These are phyloP conservation scores for Kappamyces sp. DNA, from an alignment of 192 early-diverging fungal genomes.

Conservation along the genomic window DNA sequence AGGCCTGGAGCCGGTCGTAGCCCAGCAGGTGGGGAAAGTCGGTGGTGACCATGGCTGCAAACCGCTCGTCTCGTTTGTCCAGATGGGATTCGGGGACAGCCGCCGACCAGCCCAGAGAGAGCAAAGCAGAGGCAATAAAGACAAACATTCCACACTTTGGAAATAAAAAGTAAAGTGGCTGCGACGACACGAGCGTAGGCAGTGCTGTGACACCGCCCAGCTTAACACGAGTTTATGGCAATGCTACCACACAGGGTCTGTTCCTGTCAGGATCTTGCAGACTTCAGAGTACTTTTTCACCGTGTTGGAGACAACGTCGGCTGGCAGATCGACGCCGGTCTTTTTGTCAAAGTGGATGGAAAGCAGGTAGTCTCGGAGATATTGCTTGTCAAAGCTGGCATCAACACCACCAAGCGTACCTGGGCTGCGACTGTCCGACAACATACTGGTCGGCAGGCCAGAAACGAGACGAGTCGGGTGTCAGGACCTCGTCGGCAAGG, in stretches of 20 bases:
- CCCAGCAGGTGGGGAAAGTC: conserved; percentile 30
- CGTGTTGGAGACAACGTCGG: conserved; percentile 77
- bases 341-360: conserved; percentile 83
- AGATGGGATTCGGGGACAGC: neutral
- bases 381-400: conserved; percentile 92
- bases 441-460: conserved; percentile 84
- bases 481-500: conserved; percentile 94
- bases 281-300: conserved; percentile 87
- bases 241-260: conserved; percentile 18
- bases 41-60: conserved; percentile 13
- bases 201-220: too few species aligned
- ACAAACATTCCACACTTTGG: too few species aligned
- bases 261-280: conserved; percentile 72
- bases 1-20: conserved; percentile 16
- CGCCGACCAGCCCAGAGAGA: too few species aligned
- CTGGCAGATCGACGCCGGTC: conserved; percentile 77
- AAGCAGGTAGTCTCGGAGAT: conserved; percentile 87
- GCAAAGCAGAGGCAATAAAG: too few species aligned
- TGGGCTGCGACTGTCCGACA: conserved; percentile 67
- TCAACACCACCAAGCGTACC: conserved; percentile 21
- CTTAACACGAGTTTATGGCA: too few species aligned
- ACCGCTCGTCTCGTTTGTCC: conserved; percentile 21
- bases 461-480: conserved; percentile 98
- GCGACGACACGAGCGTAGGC: too few species aligned
- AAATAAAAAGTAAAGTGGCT: too few species aligned